Evolutionary conservation across 805 yeast genomes (phyloP), one percentile per base, ranked within the genome.

Genomic region (baker's yeast (Saccharomyces cerevisiae)): DNA sequence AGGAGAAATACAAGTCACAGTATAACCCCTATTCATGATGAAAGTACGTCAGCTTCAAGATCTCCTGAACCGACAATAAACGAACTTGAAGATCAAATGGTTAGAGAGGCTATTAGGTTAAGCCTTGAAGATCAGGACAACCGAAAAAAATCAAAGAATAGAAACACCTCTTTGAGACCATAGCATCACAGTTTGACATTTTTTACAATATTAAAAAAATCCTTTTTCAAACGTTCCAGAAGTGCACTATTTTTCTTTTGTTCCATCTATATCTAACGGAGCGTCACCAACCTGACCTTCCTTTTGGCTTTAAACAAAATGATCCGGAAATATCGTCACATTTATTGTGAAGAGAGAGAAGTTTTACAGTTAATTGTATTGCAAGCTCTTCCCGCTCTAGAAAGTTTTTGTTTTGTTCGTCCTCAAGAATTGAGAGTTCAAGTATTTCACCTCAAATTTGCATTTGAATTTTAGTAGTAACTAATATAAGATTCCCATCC

Each of bases 61-160:
- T 51, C 55, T 21, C 46, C 41, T 57, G 61, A 50, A 62, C 63
- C 53, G 32, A 57, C 57, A 26, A 52, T 62, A 13, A 53, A 55
- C 26, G 81, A 78, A 46, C 57, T 81, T 60, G 89, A 90, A 67
- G 87, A 87, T 54, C 75, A 84, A 60, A 87, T 89, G 96, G 76
- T 90, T 50, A 86, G 86, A 61, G 91, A 88, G 64, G 97, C 96
- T 0, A 76, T 90, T 69, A 74, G 88, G 58, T 73, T 89, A 50
- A 84, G 91, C 49, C 68, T 89, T 43, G 68, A 85, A 47, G 95
- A 88, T 13, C 55, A 59, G 48, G 54, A 55, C 31, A 52, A 51
- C 26, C 46, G 50, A 51, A 51, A 29, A 46, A 31, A 48, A 31
- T 29, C 36, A 49, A 51, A 27, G 27, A 52, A 50, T 41, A 46